These are phyloP conservation scores for Gaeumannomyces sp. DNA, from an alignment of 2,329 filamentous ascomycete genomes.

Conservation along the genomic window DNA sequence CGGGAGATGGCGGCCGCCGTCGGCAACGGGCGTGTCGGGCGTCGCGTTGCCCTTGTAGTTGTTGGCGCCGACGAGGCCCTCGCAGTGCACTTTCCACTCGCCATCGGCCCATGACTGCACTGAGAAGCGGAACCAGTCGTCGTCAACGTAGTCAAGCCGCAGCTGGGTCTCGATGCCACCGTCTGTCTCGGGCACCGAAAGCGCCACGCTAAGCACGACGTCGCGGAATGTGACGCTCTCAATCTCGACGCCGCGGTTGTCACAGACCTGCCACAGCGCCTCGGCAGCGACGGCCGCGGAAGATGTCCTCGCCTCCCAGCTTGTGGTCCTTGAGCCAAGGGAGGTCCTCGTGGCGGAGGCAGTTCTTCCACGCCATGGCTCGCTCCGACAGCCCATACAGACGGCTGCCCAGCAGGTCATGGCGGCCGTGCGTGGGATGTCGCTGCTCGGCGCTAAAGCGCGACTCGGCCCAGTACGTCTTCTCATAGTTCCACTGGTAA, in stretches of 20 bases:
- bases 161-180: constrained; percentile 4
- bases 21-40: too few species aligned
- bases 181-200: not conserved
- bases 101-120: too few species aligned
- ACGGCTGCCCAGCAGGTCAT: constrained; percentile 13
- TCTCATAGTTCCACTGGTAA: constrained; percentile 13
- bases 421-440: constrained; percentile 4
- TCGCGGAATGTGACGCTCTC: not conserved
- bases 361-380: constrained; percentile 18
- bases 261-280: too few species aligned
- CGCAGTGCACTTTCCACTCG: too few species aligned
- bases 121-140: too few species aligned
- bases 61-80: too few species aligned
- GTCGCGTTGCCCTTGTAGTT: too few species aligned
- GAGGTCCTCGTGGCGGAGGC: constrained; percentile 19
- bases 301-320: constrained; percentile 27
- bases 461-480: constrained; percentile 12
- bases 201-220: not conserved
- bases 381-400: constrained; percentile 9
- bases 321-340: constrained; percentile 35
- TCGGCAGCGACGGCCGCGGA: constrained; percentile 22
- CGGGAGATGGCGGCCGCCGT: too few species aligned
- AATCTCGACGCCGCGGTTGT: too few species aligned
- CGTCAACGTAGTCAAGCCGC: too few species aligned
- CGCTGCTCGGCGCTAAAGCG: constrained; percentile 6